Evolutionary conservation across 768 basidiomycete genomes (phyloP), one percentile per base, ranked within the genome.

Genomic region (Boletus vinaceobasis): DNA sequence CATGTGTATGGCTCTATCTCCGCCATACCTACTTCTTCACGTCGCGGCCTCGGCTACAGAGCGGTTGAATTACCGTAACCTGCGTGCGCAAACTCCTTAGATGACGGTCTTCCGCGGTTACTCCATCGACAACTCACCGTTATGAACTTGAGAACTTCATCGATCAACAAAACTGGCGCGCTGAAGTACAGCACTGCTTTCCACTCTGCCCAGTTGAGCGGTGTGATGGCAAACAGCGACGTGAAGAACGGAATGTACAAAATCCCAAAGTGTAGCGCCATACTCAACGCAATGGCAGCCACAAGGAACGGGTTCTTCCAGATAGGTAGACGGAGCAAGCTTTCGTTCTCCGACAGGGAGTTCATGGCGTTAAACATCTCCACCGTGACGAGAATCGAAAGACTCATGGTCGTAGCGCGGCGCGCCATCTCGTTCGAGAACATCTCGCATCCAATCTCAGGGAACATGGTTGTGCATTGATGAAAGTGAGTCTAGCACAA

Each of bases 361-460:
- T 98, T 98, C 88, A 94, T 93, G 35, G 92, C 93, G 72, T 96
- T 96, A 78, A 93, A 93, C 93, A 96, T 96, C 74, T 96, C 93
- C 50, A 96, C 85, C 2, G 88, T 94, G 52, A 99, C 96, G 46
- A 99, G 81, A 65, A 98, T 93, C 27, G 96, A 98, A 33, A 99
- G 76, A 60, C 92, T 95, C 81, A 98, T 92, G 21, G 96, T 99
- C 53, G 95, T 97, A 4, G 95, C 96, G 15, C 82, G 82, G 63
- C 85, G 85, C 13, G 96, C 77, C 81, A 92, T 85, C 57, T 80
- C 80, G 70, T 95, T 90, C 27, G 88, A 87, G 74, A 98, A 99
- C 89, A 99, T 99, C 61, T 85, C 82, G 71, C 96, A 98, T 15
- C 94, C 96, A 61, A 98, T 88, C 64, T 90, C 82, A 1, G 95